Base-by-base conservation (phyloP, 305 asterid genomes). In the Solanum chacoense region DNA sequence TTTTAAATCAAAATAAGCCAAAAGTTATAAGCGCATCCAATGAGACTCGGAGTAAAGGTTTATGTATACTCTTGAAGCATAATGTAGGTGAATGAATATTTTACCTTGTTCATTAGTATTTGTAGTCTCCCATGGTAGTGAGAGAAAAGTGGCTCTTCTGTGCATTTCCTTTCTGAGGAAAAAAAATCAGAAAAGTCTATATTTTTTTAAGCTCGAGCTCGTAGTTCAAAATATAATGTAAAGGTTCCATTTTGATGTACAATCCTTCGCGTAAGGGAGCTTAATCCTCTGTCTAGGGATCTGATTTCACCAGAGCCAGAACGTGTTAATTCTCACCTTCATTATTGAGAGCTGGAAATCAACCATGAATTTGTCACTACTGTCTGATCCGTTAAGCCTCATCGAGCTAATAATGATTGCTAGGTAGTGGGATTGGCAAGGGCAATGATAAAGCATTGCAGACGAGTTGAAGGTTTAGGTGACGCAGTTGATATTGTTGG, bases 351-450 rank as follows among this genome's bases (percentile, higher is more conserved):
- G 7, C 40, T 40, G 78, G 50, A 31, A 85, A 50, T 22, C 89
- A 89, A 20, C 88, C 88, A 24, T 84, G 9, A 75, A 13, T 37
- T 79, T 89, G 75, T 69, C 78, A 31, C 36, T 74, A 88, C 42
- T 65, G 85, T 87, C 67, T 84, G 90, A 88, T 83, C 38, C 87
- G 84, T 87, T 84, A 14, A 90, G 14, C 88, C 18, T 90, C 28
- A 31, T 73, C 45, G 42, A 76, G 31, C 31, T 80, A 84, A 81
- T 89, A 71, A 91, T 91, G 28, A 91, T 89, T 72, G 84, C 35
- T 88, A 96, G 99, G 90, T 96, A 38, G 98, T 93, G 88, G 98
- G 98, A 24, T 86, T 96, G 93, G 98, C 99, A 0, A 95, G 95
- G 92, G 97, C 93, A 37, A 95, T 96, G 98, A 92, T 96, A 67